Percentiles rank a stretch among this genome's conserved stretches.
Conservation (phyloP, 1,139 yeast species). For the Saccharomyces hybrid region DNA sequence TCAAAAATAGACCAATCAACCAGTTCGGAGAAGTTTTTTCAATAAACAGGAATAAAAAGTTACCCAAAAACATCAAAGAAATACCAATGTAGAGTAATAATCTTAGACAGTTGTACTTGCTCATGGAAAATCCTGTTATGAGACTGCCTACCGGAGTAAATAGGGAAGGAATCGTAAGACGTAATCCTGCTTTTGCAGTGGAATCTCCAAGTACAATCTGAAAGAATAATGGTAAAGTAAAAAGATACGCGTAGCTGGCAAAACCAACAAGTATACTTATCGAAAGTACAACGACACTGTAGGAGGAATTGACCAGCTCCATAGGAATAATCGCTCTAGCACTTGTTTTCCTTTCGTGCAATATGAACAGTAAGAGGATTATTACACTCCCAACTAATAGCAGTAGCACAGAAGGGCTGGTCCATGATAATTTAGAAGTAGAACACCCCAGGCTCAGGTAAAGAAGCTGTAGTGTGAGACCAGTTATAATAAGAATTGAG, state of each 20-base stretch:
- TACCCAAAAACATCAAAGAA: conserved; percentile 34
- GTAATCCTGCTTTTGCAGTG: conserved; percentile 15
- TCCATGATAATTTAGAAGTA: conserved; percentile 5
- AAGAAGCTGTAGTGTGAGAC: conserved; percentile 31
- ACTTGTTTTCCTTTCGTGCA: conserved; percentile 30
- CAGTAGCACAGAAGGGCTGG: conserved; percentile 4
- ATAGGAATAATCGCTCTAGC: conserved; percentile 38
- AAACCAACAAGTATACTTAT: conserved; percentile 37
- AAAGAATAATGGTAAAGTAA: conserved; percentile 37
- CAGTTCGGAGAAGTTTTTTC: conserved; percentile 24
- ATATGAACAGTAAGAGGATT: conserved; percentile 12
- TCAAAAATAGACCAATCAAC: conserved; percentile 26
- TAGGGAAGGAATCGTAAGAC: conserved; percentile 37
- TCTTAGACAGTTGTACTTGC: conserved; percentile 24
- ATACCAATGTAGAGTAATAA: conserved; percentile 32
- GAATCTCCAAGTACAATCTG: conserved; percentile 26
- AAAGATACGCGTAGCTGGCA: conserved; percentile 36
- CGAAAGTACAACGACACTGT: conserved; percentile 28
- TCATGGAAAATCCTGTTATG: conserved; percentile 36
- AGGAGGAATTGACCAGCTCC: conserved; percentile 26
- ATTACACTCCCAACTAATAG: conserved; percentile 11
- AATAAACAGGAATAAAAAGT: conserved; percentile 31
- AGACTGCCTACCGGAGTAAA: conserved; percentile 39
- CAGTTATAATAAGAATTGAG: conserved; percentile 45
- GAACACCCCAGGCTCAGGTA: conserved; percentile 28